Conservation (phyloP, 1,284 basidiomycete species). For the Naganishia liquefaciens region DNA sequence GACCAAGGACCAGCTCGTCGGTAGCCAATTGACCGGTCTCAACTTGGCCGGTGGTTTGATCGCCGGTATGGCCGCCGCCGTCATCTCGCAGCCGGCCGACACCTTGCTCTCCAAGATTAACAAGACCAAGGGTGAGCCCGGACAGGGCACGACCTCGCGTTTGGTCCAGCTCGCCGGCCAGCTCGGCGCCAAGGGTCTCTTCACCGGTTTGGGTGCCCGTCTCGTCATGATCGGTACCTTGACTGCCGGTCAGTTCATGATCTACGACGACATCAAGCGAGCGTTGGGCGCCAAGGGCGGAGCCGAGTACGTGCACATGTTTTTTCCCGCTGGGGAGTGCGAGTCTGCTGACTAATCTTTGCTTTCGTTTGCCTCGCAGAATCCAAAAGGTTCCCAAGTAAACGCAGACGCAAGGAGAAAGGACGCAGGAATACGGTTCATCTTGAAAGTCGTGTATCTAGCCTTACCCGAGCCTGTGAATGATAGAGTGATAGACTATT, state of each 20-base stretch:
- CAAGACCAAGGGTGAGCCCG: slow-evolving; percentile 61
- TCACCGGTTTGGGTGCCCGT: slow-evolving; percentile 53
- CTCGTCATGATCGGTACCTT: slow-evolving; percentile 60
- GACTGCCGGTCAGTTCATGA: slow-evolving; percentile 59
- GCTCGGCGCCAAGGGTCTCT: slow-evolving; percentile 59
- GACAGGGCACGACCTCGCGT: slow-evolving; percentile 57
- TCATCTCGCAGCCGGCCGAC: slow-evolving; percentile 63
- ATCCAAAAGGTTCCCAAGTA: slow-evolving; percentile 50
- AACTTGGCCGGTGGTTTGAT: slow-evolving; percentile 58
- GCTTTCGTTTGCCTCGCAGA: slow-evolving; percentile 58
- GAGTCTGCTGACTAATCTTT: slow-evolving; percentile 41
- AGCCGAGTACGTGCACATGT: slow-evolving; percentile 10
- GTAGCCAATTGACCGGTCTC: slow-evolving; percentile 51
- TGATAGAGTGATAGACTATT: slow-evolving; percentile 20
- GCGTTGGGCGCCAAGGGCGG: slow-evolving; percentile 28
- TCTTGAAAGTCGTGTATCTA: slow-evolving; percentile 13
- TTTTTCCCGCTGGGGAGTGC: not conserved
- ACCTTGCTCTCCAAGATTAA: slow-evolving; percentile 62
- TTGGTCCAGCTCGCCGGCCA: slow-evolving; percentile 57
- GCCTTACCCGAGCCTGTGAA: not conserved
- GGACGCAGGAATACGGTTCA: slow-evolving; percentile 14
- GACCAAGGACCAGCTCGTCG: slow-evolving; percentile 56
- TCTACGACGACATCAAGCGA: slow-evolving; percentile 33
- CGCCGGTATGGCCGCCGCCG: slow-evolving; percentile 62
- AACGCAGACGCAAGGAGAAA: slow-evolving; percentile 22